phyloP scores from a whole-genome alignment of 2,329 filamentous ascomycete species.

The Akanthomyces lecanii region DNA sequence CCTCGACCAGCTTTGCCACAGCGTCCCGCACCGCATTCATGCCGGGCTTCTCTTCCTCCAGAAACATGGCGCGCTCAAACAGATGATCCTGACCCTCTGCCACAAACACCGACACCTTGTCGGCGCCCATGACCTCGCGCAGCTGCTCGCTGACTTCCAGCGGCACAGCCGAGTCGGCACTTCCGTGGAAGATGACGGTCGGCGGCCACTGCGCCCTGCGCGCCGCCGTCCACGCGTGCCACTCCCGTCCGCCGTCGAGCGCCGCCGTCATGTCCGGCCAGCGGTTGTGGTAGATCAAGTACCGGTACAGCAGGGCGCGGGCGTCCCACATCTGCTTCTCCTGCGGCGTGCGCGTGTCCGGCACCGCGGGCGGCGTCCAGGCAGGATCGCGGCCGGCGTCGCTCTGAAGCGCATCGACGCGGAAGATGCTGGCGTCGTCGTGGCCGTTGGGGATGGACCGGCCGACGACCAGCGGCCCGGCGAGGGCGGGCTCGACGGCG shows the following conservation, averaged over 20 bases:
- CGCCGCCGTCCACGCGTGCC: slow-evolving; percentile 21
- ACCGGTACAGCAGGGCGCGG: slow-evolving; percentile 30
- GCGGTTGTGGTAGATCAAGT: slow-evolving; percentile 30
- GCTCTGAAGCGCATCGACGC: slow-evolving; percentile 25
- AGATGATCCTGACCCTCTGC: slow-evolving; percentile 27
- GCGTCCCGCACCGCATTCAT: slow-evolving; percentile 28
- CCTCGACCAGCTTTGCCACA: slow-evolving; percentile 23
- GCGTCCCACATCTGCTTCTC: slow-evolving; percentile 1
- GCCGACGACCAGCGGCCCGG: slow-evolving; percentile 25
- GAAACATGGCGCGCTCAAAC: slow-evolving; percentile 27
- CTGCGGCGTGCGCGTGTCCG: not conserved
- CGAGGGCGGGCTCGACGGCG: slow-evolving; percentile 24
- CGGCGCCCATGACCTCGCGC: slow-evolving; percentile 23
- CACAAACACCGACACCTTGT: slow-evolving; percentile 27
- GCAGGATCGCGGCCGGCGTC: slow-evolving; percentile 24
- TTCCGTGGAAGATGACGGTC: slow-evolving; percentile 33
- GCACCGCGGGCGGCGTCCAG: slow-evolving; percentile 17
- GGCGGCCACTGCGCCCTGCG: slow-evolving; percentile 27
- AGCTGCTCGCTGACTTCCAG: slow-evolving; percentile 27
- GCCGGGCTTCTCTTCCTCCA: slow-evolving; percentile 27
- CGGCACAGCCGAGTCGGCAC: slow-evolving; percentile 28
- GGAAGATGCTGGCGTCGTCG: slow-evolving; percentile 24
- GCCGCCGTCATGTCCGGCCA: slow-evolving; percentile 27
- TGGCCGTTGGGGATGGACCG: slow-evolving; percentile 1
- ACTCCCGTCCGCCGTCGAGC: slow-evolving; percentile 31